Evolutionary conservation across 2,329 filamentous ascomycete genomes (phyloP).

Genomic region (Botryotinia calthae): DNA sequence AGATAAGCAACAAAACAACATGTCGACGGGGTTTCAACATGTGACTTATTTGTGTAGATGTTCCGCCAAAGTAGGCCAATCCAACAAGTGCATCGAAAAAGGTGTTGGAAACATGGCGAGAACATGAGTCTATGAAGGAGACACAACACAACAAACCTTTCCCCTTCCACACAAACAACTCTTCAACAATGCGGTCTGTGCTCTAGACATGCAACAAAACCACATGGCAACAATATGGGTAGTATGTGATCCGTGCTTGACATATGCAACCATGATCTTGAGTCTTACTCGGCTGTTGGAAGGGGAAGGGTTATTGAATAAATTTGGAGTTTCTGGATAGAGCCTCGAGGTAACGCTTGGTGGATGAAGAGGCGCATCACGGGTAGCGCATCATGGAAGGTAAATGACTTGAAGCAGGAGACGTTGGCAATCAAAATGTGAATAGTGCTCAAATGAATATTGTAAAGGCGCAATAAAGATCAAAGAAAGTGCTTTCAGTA

Average conservation of each 20-base stretch:
- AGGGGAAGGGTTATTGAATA: neutral
- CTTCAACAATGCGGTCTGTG: neutral
- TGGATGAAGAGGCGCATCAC: neutral
- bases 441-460: neutral
- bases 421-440: neutral
- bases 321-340: neutral
- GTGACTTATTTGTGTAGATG: neutral
- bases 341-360: neutral
- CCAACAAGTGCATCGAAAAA: neutral
- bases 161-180: neutral
- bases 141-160: neutral
- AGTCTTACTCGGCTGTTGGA: neutral
- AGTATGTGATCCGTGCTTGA: slow-evolving; percentile 15
- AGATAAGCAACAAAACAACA: neutral
- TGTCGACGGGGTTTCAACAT: neutral
- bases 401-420: neutral
- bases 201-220: slow-evolving; percentile 17
- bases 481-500: neutral
- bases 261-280: neutral
- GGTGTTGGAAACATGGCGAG: neutral
- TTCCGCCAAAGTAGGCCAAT: neutral
- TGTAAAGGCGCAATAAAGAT: neutral
- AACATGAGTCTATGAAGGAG: no score
- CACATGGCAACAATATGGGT: neutral
- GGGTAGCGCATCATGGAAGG: neutral